phyloP scores from a whole-genome alignment of 345 rosid species.

The Linum usitatissimum region DNA sequence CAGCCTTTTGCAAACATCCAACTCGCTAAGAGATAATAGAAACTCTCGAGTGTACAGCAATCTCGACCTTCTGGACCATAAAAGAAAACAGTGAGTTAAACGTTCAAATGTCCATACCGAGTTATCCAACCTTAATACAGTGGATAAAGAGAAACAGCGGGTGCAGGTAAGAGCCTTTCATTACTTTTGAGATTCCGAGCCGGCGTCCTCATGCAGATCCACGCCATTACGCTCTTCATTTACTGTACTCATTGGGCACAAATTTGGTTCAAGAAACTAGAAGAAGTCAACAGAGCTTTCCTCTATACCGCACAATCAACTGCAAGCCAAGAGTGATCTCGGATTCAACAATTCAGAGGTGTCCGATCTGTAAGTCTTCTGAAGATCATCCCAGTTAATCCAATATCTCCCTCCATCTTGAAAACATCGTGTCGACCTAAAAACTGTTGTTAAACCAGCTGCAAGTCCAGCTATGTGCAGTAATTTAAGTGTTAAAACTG shows the following conservation, averaged over 20 bases:
- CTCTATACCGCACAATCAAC: background rate
- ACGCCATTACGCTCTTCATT: constrained; percentile 30
- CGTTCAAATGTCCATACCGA: background rate
- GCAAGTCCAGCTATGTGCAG: background rate
- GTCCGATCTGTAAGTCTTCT: background rate
- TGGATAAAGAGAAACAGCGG: constrained; percentile 1
- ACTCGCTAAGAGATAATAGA: constrained; percentile 56
- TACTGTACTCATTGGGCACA: constrained; percentile 54
- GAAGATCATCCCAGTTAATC: background rate
- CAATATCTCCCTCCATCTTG: background rate
- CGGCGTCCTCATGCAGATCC: constrained; percentile 31
- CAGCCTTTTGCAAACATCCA: constrained; percentile 62
- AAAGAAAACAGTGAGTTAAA: background rate
- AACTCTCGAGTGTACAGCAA: constrained; percentile 55
- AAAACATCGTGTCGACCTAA: background rate
- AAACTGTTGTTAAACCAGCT: background rate
- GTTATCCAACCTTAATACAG: background rate
- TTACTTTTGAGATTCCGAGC: constrained; percentile 35
- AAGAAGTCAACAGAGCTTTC: background rate
- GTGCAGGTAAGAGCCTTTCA: background rate
- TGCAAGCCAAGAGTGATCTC: constrained; percentile 1
- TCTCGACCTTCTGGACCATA: constrained; percentile 45
- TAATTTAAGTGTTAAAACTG: background rate
- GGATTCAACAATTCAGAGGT: background rate
- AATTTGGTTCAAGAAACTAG: background rate